These are phyloP conservation scores for Scorias spongiosa DNA, from an alignment of 2,329 filamentous ascomycete genomes.

Conservation along the genomic window DNA sequence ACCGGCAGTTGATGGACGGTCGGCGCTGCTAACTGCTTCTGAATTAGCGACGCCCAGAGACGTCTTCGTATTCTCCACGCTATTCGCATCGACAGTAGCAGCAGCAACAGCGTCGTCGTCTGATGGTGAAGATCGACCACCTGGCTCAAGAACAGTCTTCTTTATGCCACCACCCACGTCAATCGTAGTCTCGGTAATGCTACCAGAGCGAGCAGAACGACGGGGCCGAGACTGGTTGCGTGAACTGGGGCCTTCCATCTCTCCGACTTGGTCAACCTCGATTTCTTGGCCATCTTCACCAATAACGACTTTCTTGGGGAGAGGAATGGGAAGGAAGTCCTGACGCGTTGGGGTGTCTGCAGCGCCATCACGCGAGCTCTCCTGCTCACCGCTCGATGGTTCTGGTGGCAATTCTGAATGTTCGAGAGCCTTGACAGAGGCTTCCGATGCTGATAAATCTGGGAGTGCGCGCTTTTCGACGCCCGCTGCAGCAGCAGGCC, in stretches of 20 bases:
- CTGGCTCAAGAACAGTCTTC: slow-evolving; percentile 62
- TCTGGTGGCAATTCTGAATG: not conserved
- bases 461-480: not conserved
- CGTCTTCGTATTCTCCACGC: not conserved
- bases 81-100: too few relatives aligned
- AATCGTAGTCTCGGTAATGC: slow-evolving; percentile 65
- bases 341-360: slow-evolving; percentile 4
- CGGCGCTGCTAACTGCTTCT: not conserved
- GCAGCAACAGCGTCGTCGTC: not conserved
- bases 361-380: not conserved
- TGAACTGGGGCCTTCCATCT: slow-evolving; percentile 13
- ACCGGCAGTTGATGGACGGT: not conserved
- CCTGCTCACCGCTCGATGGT: not conserved
- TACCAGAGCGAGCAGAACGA: slow-evolving; percentile 47
- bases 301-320: slow-evolving; percentile 10
- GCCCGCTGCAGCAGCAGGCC: not conserved
- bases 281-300: slow-evolving; percentile 1
- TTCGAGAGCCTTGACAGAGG: not conserved
- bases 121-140: slow-evolving; percentile 21
- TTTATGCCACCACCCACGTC: slow-evolving; percentile 53
- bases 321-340: slow-evolving; percentile 7
- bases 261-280: slow-evolving; percentile 10
- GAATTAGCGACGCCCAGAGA: not conserved
- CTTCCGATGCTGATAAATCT: not conserved
- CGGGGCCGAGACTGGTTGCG: slow-evolving; percentile 27